Conservation (phyloP, 352 stramenopile species). For the Pythium rishiriense region DNA sequence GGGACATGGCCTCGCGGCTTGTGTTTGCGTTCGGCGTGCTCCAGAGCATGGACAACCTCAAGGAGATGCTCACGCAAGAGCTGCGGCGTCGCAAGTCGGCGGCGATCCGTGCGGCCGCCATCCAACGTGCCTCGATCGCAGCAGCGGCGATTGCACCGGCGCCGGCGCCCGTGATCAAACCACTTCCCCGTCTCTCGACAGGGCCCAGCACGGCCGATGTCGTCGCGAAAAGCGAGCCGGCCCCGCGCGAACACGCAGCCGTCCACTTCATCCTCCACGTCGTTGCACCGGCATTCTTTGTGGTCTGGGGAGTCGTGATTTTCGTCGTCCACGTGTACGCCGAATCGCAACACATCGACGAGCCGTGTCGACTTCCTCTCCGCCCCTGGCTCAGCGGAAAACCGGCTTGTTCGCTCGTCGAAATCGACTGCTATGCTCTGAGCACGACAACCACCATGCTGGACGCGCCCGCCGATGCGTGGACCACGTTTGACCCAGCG, state of each 20-base stretch:
- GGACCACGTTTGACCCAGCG: background rate
- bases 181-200: background rate
- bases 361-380: background rate
- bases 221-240: background rate
- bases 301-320: background rate
- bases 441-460: no score
- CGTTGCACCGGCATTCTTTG: background rate
- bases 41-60: background rate
- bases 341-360: background rate
- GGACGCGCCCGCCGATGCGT: background rate
- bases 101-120: no score
- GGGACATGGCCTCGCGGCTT: constrained; percentile 6
- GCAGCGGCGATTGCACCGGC: no score
- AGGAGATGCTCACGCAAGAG: constrained; percentile 5
- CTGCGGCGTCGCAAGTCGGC: no score
- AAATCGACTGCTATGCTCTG: constrained; percentile 7
- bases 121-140: no score
- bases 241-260: background rate
- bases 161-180: no score
- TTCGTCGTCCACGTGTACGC: constrained; percentile 1
- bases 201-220: background rate
- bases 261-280: constrained; percentile 1
- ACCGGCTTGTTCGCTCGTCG: constrained; percentile 8
- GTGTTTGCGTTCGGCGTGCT: constrained; percentile 13
- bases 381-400: constrained; percentile 7